Conservation (phyloP, 2,329 filamentous ascomycete genomes). For the Ophiobolus disseminans region DNA sequence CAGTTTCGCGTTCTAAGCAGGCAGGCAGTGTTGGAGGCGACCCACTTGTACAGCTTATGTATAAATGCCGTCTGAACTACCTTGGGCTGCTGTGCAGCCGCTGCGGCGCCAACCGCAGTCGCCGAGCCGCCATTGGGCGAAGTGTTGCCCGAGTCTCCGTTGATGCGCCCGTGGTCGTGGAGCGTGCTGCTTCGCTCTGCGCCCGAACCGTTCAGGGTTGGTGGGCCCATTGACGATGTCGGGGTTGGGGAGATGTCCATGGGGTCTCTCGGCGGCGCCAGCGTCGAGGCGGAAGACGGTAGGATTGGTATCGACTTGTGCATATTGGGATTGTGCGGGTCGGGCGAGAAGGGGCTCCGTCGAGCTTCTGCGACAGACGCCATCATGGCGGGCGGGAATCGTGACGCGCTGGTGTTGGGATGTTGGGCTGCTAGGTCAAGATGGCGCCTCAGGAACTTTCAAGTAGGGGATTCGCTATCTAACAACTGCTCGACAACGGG, state of each 20-base stretch:
- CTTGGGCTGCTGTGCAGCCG: conserved; percentile 89
- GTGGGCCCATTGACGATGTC: conserved; percentile 56
- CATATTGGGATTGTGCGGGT: conserved; percentile 51
- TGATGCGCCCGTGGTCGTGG: conserved; percentile 26
- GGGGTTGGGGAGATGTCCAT: conserved; percentile 63
- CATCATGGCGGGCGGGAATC: conserved; percentile 40
- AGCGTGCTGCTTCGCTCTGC: conserved; percentile 52
- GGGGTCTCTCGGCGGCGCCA: conserved; percentile 56
- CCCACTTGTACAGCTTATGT: conserved; percentile 97
- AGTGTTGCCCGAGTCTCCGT: conserved; percentile 38
- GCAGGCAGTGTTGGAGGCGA: conserved; percentile 17
- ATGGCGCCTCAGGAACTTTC: not conserved
- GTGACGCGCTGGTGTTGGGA: conserved; percentile 18
- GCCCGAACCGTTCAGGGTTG: conserved; percentile 57
- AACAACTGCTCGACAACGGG: not conserved
- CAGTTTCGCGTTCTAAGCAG: conserved; percentile 31
- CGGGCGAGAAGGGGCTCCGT: conserved; percentile 56
- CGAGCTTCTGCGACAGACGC: conserved; percentile 54
- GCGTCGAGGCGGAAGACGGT: conserved; percentile 54
- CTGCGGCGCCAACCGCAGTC: conserved; percentile 64
- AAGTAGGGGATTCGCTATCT: not conserved
- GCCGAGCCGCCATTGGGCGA: conserved; percentile 51
- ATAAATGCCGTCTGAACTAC: conserved; percentile 99
- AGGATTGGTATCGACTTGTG: conserved; percentile 62
- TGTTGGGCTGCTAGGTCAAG: conserved; percentile 2